Evolutionary conservation across 192 early-diverging fungal genomes (phyloP), one percentile per base, ranked within the genome.

Genomic region (Rhizophagus sp.): DNA sequence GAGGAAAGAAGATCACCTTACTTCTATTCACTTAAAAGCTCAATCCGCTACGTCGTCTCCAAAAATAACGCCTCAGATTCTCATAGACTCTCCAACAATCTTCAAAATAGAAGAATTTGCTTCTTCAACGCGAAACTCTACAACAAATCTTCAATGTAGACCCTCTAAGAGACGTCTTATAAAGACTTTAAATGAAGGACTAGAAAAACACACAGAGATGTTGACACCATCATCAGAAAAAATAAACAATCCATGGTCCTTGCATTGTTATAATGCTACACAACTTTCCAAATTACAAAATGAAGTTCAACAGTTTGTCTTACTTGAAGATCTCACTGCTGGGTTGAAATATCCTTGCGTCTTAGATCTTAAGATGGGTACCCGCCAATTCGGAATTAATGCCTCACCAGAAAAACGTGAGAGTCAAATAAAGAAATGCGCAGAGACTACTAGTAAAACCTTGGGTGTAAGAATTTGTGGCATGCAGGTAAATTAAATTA

Each of bases 301-400:
- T 33, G 39, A 74, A 30, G 9, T 65, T 11, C 75, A 77, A 81
- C 94, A 98, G 87, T 99, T 98, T 82, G 91, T 99, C 67, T 83
- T 99, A 10, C 84, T 99, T 84, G 94, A 97, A 78, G 98, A 99
- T 84, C 86, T 99, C 72, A 99, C 98, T 0, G 92, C 94, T 24
- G 92, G 94, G 11, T 85, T 98, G 83, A 88, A 91, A 82, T 91
- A 90, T 44, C 98, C 98, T 0, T 98, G 97, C 80, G 97, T 99
- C 22, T 88, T 99, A 61, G 97, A 99, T 83, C 89, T 99, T 71
- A 99, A 99, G 80, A 99, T 99, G 97, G 98, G 98, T 41, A 98
- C 96, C 17, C 88, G 98, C 8, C 98, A 99, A 84, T 93, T 97
- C 81, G 97, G 98, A 6, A 91, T 99, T 69, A 89, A 95, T 87